Percentiles rank a stretch among this genome's conserved stretches.
Evolutionary conservation across 495 filamentous ascomycete genomes (phyloP).

Genomic region (Penicillium paxilli): DNA sequence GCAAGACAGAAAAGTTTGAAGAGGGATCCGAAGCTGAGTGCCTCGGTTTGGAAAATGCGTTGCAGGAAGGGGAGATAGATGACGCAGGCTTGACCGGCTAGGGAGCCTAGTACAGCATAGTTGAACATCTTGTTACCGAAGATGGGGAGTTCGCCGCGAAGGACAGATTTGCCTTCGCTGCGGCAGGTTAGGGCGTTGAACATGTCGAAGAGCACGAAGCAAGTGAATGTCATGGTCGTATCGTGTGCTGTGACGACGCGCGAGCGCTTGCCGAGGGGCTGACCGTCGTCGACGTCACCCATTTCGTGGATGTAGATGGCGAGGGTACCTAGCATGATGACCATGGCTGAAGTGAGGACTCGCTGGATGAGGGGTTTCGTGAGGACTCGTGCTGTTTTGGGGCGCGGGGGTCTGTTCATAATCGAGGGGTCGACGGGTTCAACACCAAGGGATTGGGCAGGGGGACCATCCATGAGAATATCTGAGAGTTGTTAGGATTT

Average conservation of each 20-base stretch:
- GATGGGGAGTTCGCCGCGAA: slow-evolving; percentile 79
- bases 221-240: slow-evolving; percentile 99
- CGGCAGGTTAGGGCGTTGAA: slow-evolving; percentile 95
- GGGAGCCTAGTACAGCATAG: slow-evolving; percentile 80
- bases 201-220: slow-evolving; percentile 99
- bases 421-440: slow-evolving; percentile 93
- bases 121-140: slow-evolving; percentile 94
- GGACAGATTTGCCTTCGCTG: slow-evolving; percentile 83
- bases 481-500: slow-evolving; percentile 57
- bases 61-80: slow-evolving; percentile 94
- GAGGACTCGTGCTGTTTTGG: slow-evolving; percentile 80
- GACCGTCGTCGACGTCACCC: slow-evolving; percentile 54
- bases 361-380: slow-evolving; percentile 78
- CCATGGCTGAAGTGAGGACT: slow-evolving; percentile 80
- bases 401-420: slow-evolving; percentile 87
- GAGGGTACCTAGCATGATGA: slow-evolving; percentile 92
- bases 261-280: slow-evolving; percentile 39
- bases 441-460: slow-evolving; percentile 94
- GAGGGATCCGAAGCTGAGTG: slow-evolving; percentile 71
- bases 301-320: slow-evolving; percentile 89
- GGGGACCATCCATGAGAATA: slow-evolving; percentile 98
- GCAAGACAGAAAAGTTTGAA: slow-evolving; percentile 68
- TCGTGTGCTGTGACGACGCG: slow-evolving; percentile 83
- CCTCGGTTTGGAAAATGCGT: slow-evolving; percentile 92
- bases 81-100: slow-evolving; percentile 83